phyloP scores from a whole-genome alignment of 2,329 filamentous ascomycete genomes.

The Exophiala lecanii-corni region DNA sequence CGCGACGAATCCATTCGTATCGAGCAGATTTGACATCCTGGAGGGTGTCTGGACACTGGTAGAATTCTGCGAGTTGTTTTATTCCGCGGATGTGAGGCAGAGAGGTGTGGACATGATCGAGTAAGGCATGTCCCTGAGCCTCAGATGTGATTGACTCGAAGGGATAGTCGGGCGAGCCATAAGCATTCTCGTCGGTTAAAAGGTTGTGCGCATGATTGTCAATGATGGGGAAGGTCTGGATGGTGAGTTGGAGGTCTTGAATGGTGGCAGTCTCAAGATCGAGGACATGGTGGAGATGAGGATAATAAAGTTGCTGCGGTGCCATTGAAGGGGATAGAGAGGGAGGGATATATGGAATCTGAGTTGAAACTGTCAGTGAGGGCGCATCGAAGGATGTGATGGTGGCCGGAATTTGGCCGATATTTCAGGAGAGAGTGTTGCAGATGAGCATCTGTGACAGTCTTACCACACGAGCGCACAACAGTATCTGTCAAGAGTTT shows the following conservation, averaged over 20 bases:
- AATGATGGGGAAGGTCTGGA: slow-evolving; percentile 40
- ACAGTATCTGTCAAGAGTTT: too few relatives aligned
- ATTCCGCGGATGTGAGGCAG: slow-evolving; percentile 67
- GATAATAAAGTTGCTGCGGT: slow-evolving; percentile 31
- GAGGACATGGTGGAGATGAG: slow-evolving; percentile 19
- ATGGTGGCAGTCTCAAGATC: slow-evolving; percentile 25
- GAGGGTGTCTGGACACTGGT: slow-evolving; percentile 63
- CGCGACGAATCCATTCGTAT: slow-evolving; percentile 42
- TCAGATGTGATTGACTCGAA: slow-evolving; percentile 66
- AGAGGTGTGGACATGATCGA: slow-evolving; percentile 53
- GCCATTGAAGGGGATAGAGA: slow-evolving; percentile 9
- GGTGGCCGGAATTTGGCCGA: too few relatives aligned
- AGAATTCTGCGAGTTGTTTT: slow-evolving; percentile 61
- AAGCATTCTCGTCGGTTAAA: slow-evolving; percentile 32
- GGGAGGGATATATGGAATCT: background rate
- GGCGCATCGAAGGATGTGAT: too few relatives aligned
- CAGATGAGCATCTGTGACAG: too few relatives aligned
- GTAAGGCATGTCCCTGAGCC: slow-evolving; percentile 63
- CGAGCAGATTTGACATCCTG: slow-evolving; percentile 49
- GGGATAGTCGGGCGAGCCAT: slow-evolving; percentile 34
- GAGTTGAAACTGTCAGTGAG: background rate
- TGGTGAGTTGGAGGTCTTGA: slow-evolving; percentile 33
- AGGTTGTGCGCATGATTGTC: slow-evolving; percentile 48
- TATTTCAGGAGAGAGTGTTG: too few relatives aligned
- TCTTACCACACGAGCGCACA: too few relatives aligned